Percentiles rank a stretch among this genome's conserved stretches.
These are phyloP conservation scores for Neoboletus subvelutipes DNA, from an alignment of 768 basidiomycete genomes.

Conservation along the genomic window DNA sequence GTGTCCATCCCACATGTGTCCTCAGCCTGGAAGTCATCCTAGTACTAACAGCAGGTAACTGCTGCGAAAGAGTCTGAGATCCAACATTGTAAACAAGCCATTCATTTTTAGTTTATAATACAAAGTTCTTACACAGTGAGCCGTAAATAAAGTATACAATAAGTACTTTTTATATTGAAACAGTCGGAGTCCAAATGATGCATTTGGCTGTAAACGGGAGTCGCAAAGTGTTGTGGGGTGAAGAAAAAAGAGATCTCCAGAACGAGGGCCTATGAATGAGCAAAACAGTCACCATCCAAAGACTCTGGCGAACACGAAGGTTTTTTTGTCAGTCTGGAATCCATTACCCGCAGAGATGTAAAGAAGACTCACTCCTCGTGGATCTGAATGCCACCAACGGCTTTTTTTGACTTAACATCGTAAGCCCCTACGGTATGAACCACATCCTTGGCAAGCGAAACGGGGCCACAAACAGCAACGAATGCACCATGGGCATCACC, in stretches of 20 bases:
- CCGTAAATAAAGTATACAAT: no score
- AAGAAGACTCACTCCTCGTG: slow-evolving; percentile 39
- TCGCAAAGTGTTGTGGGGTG: neutral
- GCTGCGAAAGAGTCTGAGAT: no score
- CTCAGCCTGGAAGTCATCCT: no score
- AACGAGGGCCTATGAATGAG: neutral
- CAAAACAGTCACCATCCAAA: slow-evolving; percentile 26
- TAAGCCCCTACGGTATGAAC: slow-evolving; percentile 31
- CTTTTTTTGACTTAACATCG: slow-evolving; percentile 24
- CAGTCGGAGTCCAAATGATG: no score
- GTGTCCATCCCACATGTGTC: no score
- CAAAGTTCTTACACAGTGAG: no score
- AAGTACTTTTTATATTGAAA: no score
- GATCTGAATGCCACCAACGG: slow-evolving; percentile 38
- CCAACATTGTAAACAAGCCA: no score
- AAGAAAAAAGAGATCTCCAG: neutral
- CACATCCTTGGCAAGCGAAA: slow-evolving; percentile 35
- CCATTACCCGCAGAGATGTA: neutral
- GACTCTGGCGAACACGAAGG: slow-evolving; percentile 1
- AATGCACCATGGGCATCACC: slow-evolving; percentile 36
- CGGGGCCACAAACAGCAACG: slow-evolving; percentile 43
- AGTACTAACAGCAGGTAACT: no score
- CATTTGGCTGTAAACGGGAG: no score
- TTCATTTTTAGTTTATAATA: no score
- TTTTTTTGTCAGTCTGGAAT: neutral